phyloP scores from a whole-genome alignment of 768 basidiomycete species.

The Coprinopsis cinerea region DNA sequence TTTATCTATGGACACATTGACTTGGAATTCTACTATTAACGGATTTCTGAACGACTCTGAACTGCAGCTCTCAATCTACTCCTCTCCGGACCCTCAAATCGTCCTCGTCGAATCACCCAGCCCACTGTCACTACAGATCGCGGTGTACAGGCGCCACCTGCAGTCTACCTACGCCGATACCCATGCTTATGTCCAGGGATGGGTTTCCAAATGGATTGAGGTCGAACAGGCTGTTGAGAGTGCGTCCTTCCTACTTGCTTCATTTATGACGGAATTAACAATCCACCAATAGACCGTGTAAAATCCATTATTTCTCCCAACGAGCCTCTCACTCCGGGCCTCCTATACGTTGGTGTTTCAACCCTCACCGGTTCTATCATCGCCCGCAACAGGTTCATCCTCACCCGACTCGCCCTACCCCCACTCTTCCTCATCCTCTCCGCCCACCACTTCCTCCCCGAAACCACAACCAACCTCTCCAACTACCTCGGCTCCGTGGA shows the following conservation, averaged over 20 bases:
- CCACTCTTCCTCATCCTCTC: conserved; percentile 67
- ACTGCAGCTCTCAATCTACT: conserved; percentile 81
- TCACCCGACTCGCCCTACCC: conserved; percentile 68
- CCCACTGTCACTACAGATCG: conserved; percentile 72
- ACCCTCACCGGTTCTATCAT: conserved; percentile 86
- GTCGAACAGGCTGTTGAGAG: conserved; percentile 83
- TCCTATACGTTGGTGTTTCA: conserved; percentile 86
- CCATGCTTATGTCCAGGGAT: conserved; percentile 62
- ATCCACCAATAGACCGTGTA: conserved; percentile 53
- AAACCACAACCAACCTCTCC: conserved; percentile 66
- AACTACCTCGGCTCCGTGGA: conserved; percentile 66
- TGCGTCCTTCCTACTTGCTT: conserved; percentile 32
- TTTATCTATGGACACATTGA: not conserved
- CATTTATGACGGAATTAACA: not conserved
- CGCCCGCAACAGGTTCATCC: conserved; percentile 68
- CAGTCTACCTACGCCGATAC: conserved; percentile 52
- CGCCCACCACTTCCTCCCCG: conserved; percentile 80
- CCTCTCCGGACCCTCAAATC: conserved; percentile 51
- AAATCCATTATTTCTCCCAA: conserved; percentile 76
- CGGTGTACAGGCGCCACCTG: conserved; percentile 54
- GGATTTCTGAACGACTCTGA: not conserved
- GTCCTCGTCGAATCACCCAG: conserved; percentile 73
- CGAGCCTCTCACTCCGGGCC: conserved; percentile 83
- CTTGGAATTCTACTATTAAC: not conserved
- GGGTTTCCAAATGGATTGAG: conserved; percentile 78